Evolutionary conservation across 1,139 yeast species (phyloP).

Genomic region (Debaryomyces singareniensis): DNA sequence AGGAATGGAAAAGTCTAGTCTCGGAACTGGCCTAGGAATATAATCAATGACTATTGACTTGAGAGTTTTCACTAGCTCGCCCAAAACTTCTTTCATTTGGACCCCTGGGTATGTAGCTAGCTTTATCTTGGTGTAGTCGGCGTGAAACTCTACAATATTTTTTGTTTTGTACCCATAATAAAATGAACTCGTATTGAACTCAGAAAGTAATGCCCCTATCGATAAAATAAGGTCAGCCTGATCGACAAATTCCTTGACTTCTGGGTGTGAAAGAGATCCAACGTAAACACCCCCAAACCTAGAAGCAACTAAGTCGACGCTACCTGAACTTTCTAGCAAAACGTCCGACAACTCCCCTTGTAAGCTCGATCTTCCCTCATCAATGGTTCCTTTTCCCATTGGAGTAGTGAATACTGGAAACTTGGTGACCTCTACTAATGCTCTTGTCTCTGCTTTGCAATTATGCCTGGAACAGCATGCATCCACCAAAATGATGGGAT

Average conservation of each 20-base stretch:
- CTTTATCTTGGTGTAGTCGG: slow-evolving; percentile 76
- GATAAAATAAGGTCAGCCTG: slow-evolving; percentile 70
- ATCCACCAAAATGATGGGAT: slow-evolving; percentile 75
- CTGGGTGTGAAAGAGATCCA: slow-evolving; percentile 73
- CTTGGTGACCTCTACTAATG: slow-evolving; percentile 61
- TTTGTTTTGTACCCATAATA: slow-evolving; percentile 74
- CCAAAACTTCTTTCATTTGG: slow-evolving; percentile 67
- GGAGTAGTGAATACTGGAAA: slow-evolving; percentile 86
- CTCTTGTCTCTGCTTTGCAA: slow-evolving; percentile 54
- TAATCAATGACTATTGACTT: slow-evolving; percentile 31
- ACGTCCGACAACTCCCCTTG: slow-evolving; percentile 21
- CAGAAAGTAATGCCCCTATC: slow-evolving; percentile 78
- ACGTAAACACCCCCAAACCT: slow-evolving; percentile 85
- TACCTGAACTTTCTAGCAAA: slow-evolving; percentile 18
- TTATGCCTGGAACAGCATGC: slow-evolving; percentile 82
- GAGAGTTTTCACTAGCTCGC: slow-evolving; percentile 36
- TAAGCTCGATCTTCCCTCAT: slow-evolving; percentile 37
- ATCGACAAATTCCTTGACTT: slow-evolving; percentile 71
- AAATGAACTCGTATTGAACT: slow-evolving; percentile 87
- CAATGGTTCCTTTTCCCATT: slow-evolving; percentile 81
- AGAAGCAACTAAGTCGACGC: slow-evolving; percentile 34
- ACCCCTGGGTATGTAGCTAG: slow-evolving; percentile 73
- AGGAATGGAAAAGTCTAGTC: slow-evolving; percentile 27
- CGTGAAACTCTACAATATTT: slow-evolving; percentile 81
- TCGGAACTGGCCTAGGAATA: slow-evolving; percentile 43